These are phyloP conservation scores for Geosmithia flava DNA, from an alignment of 2,329 filamentous ascomycete species.

Conservation along the genomic window DNA sequence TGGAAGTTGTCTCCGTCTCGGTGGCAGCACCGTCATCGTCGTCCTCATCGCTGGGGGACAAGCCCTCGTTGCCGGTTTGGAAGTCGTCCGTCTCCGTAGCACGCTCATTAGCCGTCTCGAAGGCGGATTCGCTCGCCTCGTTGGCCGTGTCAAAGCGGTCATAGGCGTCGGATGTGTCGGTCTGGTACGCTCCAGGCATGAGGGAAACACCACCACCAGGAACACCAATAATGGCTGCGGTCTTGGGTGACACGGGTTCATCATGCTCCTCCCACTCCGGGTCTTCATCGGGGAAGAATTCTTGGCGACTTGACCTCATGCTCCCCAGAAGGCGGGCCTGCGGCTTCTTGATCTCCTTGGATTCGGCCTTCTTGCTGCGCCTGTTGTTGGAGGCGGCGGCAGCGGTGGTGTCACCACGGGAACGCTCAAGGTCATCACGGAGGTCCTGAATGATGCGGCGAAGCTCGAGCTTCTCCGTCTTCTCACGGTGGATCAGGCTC, in stretches of 20 bases:
- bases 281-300: constrained; percentile 54
- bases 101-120: constrained; percentile 63
- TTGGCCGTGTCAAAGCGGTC: constrained; percentile 74
- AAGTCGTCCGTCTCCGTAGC: constrained; percentile 88
- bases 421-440: constrained; percentile 76
- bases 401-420: constrained; percentile 39
- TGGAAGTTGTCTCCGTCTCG: constrained; percentile 62
- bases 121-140: constrained; percentile 55
- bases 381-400: constrained; percentile 33
- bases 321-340: constrained; percentile 66
- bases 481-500: constrained; percentile 90
- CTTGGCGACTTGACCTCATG: constrained; percentile 60
- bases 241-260: constrained; percentile 10
- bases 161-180: constrained; percentile 33
- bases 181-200: constrained; percentile 1
- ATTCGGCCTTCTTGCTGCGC: constrained; percentile 50
- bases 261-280: constrained; percentile 80
- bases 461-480: constrained; percentile 95
- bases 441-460: constrained; percentile 92
- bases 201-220: constrained; percentile 1
- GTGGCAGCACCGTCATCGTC: constrained; percentile 76
- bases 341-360: constrained; percentile 62
- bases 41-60: constrained; percentile 56
- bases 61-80: constrained; percentile 79
- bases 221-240: constrained; percentile 5